A percentile compares a stretch with the other conserved stretches of the same genome.
Conservation (phyloP, 306 rosid genomes). For the Abrus pulchellus region DNA sequence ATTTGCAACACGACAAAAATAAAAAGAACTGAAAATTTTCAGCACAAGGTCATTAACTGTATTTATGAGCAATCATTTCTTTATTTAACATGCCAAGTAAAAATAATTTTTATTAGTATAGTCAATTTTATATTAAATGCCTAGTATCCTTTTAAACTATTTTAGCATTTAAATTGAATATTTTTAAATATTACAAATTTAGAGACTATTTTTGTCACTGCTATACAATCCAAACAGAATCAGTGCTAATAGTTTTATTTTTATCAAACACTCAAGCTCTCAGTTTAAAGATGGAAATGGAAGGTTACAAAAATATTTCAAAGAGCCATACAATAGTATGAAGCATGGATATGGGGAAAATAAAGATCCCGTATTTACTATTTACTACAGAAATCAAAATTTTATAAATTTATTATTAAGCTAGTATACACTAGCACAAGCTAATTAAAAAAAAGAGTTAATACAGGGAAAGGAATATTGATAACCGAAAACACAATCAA, state of each 20-base stretch:
- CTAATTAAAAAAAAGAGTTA: not conserved
- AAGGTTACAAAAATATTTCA: not conserved
- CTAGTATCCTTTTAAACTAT: conserved; percentile 1
- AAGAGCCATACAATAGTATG: not conserved
- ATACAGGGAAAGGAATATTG: not conserved
- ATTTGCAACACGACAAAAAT: not conserved
- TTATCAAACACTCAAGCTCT: conserved; percentile 7
- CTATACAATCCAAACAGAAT: not conserved
- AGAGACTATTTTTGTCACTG: not conserved
- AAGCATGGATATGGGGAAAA: not conserved
- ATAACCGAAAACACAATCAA: not conserved
- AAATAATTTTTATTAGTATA: conserved; percentile 9
- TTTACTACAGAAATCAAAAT: not conserved
- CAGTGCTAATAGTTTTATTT: not conserved
- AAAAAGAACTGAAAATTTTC: not conserved
- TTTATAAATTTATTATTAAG: not conserved
- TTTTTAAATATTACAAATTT: conserved; percentile 1
- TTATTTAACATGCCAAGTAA: conserved; percentile 10
- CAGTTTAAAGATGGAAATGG: not conserved
- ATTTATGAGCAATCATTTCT: not conserved
- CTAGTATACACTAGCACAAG: not conserved
- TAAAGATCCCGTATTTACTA: not conserved
- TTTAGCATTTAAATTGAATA: conserved; percentile 13
- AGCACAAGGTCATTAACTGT: not conserved
- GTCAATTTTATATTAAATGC: conserved; percentile 20